These are phyloP conservation scores for Botrytis pseudocinerea DNA, from an alignment of 2,329 filamentous ascomycete genomes.

Conservation along the genomic window DNA sequence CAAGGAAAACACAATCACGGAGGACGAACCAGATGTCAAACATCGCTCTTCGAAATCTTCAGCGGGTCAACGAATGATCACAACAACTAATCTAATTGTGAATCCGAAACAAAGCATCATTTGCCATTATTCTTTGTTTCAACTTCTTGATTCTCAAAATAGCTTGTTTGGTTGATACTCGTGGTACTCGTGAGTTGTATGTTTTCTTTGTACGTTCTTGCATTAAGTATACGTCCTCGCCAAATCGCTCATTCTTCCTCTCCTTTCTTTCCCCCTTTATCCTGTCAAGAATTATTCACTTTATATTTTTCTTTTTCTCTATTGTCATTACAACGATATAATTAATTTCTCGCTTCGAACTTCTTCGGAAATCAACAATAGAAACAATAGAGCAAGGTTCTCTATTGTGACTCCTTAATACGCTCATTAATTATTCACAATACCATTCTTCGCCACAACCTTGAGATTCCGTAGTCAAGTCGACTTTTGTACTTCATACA, in stretches of 20 bases:
- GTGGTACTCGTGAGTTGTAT: neutral
- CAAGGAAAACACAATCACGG: neutral
- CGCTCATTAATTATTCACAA: slow-evolving; percentile 17
- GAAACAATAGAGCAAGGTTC: slow-evolving; percentile 15
- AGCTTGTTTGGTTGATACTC: neutral
- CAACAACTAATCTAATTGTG: neutral
- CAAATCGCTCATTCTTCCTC: neutral
- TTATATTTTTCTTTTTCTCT: neutral
- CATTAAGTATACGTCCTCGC: slow-evolving; percentile 8
- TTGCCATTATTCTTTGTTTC: neutral
- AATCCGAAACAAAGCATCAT: slow-evolving; percentile 12
- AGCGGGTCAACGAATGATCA: neutral
- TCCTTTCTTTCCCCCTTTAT: neutral
- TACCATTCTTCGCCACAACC: neutral
- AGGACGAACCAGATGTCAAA: slow-evolving; percentile 14
- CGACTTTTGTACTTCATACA: slow-evolving; percentile 18
- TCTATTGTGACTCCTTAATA: slow-evolving; percentile 21
- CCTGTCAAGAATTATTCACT: slow-evolving; percentile 7
- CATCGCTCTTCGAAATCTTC: neutral
- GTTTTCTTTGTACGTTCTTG: neutral
- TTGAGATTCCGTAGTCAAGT: neutral
- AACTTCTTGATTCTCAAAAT: slow-evolving; percentile 15
- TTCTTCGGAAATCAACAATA: slow-evolving; percentile 5
- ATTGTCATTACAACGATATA: slow-evolving; percentile 5
- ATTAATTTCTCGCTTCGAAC: slow-evolving; percentile 2